Conservation (phyloP, 345 rosid species). For the Dipteronia sinensis region DNA sequence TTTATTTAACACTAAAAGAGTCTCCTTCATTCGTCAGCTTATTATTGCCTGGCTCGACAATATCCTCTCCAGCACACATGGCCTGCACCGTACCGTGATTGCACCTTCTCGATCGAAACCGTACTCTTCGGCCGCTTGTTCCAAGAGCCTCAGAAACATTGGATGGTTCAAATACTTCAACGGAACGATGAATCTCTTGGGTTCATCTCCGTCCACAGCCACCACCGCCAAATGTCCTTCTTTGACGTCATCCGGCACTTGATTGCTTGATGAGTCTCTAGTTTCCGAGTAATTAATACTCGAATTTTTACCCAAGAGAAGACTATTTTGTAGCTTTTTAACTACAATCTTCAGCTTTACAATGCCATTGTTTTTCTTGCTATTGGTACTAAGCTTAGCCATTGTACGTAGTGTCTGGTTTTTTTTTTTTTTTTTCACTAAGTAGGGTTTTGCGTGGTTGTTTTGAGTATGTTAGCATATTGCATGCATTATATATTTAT, state of each 20-base stretch:
- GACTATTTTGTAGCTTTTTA: conserved; percentile 37
- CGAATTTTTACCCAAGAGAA: conserved; percentile 23
- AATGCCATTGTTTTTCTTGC: conserved; percentile 32
- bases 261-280: not conserved
- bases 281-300: conserved; percentile 9
- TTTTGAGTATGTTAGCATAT: not conserved
- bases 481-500: not conserved
- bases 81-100: conserved; percentile 46
- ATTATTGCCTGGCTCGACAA: conserved; percentile 24
- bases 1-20: not conserved
- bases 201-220: conserved; percentile 51
- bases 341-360: conserved; percentile 33
- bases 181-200: conserved; percentile 57
- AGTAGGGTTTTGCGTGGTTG: not conserved
- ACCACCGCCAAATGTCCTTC: conserved; percentile 73
- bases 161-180: conserved; percentile 54
- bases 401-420: not conserved
- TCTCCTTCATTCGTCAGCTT: not conserved
- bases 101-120: conserved; percentile 49
- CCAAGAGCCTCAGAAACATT: conserved; percentile 41
- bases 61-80: conserved; percentile 42
- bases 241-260: conserved; percentile 68
- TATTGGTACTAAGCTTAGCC: conserved; percentile 24
- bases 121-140: conserved; percentile 55
- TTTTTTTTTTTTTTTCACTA: not conserved